These are phyloP conservation scores for Phyllosticta citriasiana DNA, from an alignment of 2,329 filamentous ascomycete species.

Conservation along the genomic window DNA sequence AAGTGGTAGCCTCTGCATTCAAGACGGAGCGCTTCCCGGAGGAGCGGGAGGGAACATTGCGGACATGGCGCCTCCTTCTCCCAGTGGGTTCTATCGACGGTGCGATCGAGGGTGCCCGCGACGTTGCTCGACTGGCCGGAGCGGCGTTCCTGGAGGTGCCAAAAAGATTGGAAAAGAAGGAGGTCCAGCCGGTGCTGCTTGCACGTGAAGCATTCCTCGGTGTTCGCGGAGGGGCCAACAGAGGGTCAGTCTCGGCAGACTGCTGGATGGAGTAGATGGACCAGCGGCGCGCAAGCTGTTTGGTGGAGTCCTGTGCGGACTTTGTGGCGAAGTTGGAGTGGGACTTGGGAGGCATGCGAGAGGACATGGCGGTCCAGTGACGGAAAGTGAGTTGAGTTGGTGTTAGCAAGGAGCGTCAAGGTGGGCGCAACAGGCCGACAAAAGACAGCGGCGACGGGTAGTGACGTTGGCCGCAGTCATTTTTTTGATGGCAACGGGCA, in stretches of 20 bases:
- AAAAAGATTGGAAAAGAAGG: constrained; percentile 5
- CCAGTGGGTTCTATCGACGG: constrained; percentile 1
- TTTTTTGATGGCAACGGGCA: not conserved
- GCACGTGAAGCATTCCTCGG: not conserved
- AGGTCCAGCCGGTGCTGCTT: not conserved
- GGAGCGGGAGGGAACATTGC: not conserved
- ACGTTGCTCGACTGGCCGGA: not conserved
- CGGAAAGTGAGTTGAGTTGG: not conserved
- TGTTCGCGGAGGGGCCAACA: constrained; percentile 29
- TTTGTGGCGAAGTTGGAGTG: constrained; percentile 33
- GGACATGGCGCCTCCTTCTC: not conserved
- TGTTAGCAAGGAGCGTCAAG: not conserved
- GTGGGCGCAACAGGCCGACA: not conserved
- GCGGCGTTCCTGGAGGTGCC: not conserved
- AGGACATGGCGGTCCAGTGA: constrained; percentile 3
- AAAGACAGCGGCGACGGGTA: not conserved
- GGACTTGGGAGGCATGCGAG: constrained; percentile 8
- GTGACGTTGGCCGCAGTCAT: not conserved
- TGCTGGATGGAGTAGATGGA: constrained; percentile 21
- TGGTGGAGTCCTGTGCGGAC: constrained; percentile 35
- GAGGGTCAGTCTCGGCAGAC: constrained; percentile 20
- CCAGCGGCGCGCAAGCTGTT: constrained; percentile 33
- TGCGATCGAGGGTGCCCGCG: not conserved
- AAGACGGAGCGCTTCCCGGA: not conserved
- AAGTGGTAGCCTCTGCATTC: not conserved